Base-by-base conservation (phyloP, 2,329 filamentous ascomycete genomes). In the Aspergillus sojae region DNA sequence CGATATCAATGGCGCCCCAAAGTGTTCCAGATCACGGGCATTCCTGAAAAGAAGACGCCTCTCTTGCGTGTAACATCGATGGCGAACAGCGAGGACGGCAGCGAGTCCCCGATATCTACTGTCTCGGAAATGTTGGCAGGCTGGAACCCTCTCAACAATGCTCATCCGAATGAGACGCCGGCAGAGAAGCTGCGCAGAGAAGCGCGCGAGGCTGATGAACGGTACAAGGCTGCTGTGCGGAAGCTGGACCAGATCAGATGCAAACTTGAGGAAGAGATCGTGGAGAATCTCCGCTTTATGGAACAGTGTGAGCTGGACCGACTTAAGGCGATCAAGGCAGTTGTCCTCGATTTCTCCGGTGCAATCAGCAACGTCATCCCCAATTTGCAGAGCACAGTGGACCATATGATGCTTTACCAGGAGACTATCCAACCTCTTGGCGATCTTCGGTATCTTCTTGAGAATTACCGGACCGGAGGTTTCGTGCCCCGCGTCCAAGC, bases 331-430 rank as follows among this genome's bases (percentile, higher is more conserved):
- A 95, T 99, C 84, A 98, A 99, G 84, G 94, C 94, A 28, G 96
- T 99, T 58, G 90, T 99, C 66, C 86, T 99, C 50, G 96, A 99
- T 80, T 98, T 99, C 78, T 97, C 94, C 5, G 95, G 95, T 53
- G 93, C 94, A 43, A 92, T 99, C 77, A 94, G 94, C 84, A 99
- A 99, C 74, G 94, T 97, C 72, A 98, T 99, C 67, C 96, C 95
- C 21, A 96, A 92, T 74, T 82, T 99, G 66, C 95, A 98, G 79
- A 94, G 94, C 63, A 93, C 94, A 0, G 93, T 99, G 28, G 95
- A 99, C 81, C 93, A 96, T 76, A 97, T 99, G 94, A 93, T 99
- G 89, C 85, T 99, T 54, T 99, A 96, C 81, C 95, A 99, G 78
- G 95, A 99, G 83, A 98, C 95, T 0, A 92, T 99, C n/a, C 95